Evolutionary conservation across 139 green algal genomes (phyloP).

Genomic region (Pedinophyceae sp.): DNA sequence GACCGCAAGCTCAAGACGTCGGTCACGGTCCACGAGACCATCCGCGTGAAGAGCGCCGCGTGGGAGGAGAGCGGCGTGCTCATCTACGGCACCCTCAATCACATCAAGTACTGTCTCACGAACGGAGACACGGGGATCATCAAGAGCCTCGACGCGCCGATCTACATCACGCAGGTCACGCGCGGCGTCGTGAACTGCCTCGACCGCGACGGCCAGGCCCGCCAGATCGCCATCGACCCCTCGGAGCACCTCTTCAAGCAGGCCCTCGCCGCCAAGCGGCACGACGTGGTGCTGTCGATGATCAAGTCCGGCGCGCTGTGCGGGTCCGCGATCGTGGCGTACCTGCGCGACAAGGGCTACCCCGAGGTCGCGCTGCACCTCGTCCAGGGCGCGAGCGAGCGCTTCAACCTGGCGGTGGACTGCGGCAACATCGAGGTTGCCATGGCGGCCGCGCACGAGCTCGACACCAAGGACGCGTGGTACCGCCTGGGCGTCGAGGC

Average conservation of each 20-base stretch:
- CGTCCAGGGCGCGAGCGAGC: conserved; percentile 46
- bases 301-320: conserved; percentile 73
- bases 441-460: conserved; percentile 71
- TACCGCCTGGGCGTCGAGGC: conserved; percentile 76
- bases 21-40: conserved; percentile 90
- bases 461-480: conserved; percentile 95
- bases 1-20: conserved; percentile 77
- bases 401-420: conserved; percentile 89
- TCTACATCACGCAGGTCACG: conserved; percentile 83
- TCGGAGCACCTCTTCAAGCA: conserved; percentile 99
- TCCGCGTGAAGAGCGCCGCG: conserved; percentile 85
- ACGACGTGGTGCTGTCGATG: conserved; percentile 86
- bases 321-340: conserved; percentile 93
- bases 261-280: conserved; percentile 78
- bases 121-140: conserved; percentile 96
- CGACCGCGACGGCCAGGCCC: conserved; percentile 87
- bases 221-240: conserved; percentile 57
- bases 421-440: conserved; percentile 97
- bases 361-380: conserved; percentile 96
- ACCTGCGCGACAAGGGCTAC: conserved; percentile 93
- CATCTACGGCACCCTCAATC: conserved; percentile 98
- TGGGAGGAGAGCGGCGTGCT: conserved; percentile 95
- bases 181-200: conserved; percentile 71
- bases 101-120: conserved; percentile 99
- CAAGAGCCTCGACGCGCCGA: conserved; percentile 82